These are phyloP conservation scores for Monocercomonoides exilis DNA, from an alignment of 78 protist species.

Conservation along the genomic window DNA sequence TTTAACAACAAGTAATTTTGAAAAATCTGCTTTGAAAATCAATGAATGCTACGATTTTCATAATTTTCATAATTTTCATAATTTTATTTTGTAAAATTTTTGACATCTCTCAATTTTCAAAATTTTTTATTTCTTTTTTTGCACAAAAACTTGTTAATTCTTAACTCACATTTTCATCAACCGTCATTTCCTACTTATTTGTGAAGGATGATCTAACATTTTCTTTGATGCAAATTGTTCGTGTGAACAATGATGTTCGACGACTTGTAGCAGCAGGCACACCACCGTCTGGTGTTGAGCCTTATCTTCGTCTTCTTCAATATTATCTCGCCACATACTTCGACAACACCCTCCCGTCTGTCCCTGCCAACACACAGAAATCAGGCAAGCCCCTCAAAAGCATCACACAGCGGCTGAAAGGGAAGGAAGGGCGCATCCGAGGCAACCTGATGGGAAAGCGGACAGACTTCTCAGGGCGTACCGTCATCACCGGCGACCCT, in stretches of 20 bases:
- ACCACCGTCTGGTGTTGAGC: conserved; percentile 45
- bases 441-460: conserved; percentile 99
- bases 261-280: conserved; percentile 43
- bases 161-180: not conserved
- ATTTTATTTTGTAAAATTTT: too few relatives aligned
- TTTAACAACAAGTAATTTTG: too few relatives aligned
- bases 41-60: too few relatives aligned
- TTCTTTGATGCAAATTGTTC: conserved; percentile 74
- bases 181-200: not conserved
- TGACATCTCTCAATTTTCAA: too few relatives aligned
- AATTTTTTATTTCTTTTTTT: too few relatives aligned
- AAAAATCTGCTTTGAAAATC: too few relatives aligned
- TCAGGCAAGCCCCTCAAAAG: conserved; percentile 89
- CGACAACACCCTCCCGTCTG: conserved; percentile 80
- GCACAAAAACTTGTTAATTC: too few relatives aligned
- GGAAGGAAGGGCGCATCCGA: conserved; percentile 97
- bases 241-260: conserved; percentile 54
- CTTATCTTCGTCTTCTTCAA: conserved; percentile 61
- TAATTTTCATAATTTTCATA: too few relatives aligned
- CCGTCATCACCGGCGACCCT: conserved; percentile 98
- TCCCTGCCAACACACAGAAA: conserved; percentile 48
- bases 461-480: conserved; percentile 95
- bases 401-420: conserved; percentile 90
- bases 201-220: conserved; percentile 76
- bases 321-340: conserved; percentile 79